phyloP scores from a whole-genome alignment of 2,329 filamentous ascomycete genomes.

The Penicillium occitanis region DNA sequence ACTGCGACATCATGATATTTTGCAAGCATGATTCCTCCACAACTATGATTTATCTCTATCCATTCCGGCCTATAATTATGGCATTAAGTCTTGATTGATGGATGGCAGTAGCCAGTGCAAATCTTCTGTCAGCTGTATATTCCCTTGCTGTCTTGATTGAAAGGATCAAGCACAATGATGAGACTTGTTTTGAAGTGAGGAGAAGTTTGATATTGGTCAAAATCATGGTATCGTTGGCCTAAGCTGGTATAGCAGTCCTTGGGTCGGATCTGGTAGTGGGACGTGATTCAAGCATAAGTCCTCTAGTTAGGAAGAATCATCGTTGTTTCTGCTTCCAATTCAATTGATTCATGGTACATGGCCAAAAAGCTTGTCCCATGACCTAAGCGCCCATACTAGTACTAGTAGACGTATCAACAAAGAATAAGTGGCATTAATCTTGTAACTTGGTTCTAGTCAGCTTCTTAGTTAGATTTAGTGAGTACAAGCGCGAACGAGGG shows the following conservation, averaged over 20 bases:
- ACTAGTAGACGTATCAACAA: neutral
- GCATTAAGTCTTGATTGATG: too few relatives aligned
- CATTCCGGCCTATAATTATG: too few relatives aligned
- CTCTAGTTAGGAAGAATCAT: neutral
- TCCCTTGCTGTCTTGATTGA: too few relatives aligned
- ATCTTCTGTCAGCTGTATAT: too few relatives aligned
- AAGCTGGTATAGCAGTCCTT: neutral
- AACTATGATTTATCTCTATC: too few relatives aligned
- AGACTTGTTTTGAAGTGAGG: neutral
- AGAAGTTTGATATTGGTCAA: neutral
- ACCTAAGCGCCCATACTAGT: neutral
- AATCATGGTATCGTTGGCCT: neutral
- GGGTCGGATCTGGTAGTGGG: neutral
- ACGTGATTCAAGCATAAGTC: neutral
- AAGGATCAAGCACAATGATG: too few relatives aligned
- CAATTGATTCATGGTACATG: neutral
- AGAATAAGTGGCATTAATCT: neutral
- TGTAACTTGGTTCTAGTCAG: neutral
- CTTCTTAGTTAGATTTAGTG: neutral
- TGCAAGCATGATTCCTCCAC: too few relatives aligned
- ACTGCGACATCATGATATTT: too few relatives aligned
- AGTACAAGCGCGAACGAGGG: neutral
- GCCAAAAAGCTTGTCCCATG: neutral
- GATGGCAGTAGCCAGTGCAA: too few relatives aligned
- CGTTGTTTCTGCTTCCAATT: neutral